Evolutionary conservation across 129 eudicot species (phyloP).

Genomic region (Saposhnikovia divaricata): DNA sequence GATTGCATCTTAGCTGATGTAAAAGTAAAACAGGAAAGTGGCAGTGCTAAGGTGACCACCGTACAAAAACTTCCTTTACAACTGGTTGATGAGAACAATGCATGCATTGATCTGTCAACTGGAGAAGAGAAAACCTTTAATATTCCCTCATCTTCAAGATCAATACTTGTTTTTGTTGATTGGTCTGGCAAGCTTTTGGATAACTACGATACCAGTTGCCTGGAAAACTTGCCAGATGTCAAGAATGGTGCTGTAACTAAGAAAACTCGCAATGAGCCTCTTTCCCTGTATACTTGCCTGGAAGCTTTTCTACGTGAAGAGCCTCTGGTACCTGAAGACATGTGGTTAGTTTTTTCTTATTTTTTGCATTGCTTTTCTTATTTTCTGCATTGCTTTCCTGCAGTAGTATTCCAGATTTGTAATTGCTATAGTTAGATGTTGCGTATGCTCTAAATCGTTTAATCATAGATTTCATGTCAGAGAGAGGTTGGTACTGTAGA

Average conservation of each 20-base stretch:
- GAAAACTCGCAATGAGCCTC: conserved; percentile 90
- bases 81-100: conserved; percentile 83
- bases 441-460: not conserved
- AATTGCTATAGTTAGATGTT: not conserved
- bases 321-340: conserved; percentile 98
- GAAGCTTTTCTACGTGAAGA: conserved; percentile 96
- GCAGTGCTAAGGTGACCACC: conserved; percentile 23
- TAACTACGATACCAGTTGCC: conserved; percentile 56
- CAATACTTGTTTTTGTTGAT: conserved; percentile 71
- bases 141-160: conserved; percentile 63
- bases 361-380: not conserved
- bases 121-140: conserved; percentile 79
- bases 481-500: not conserved
- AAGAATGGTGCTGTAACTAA: conserved; percentile 55
- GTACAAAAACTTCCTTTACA: conserved; percentile 61
- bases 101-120: conserved; percentile 72
- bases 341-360: conserved; percentile 61
- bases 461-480: not conserved
- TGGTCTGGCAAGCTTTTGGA: conserved; percentile 86
- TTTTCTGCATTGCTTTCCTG: not conserved
- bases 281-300: conserved; percentile 78
- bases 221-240: conserved; percentile 79
- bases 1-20: conserved; percentile 33
- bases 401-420: not conserved
- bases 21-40: conserved; percentile 24